These are phyloP conservation scores for Xylariales sp. DNA, from an alignment of 2,329 filamentous ascomycete genomes.

Conservation along the genomic window DNA sequence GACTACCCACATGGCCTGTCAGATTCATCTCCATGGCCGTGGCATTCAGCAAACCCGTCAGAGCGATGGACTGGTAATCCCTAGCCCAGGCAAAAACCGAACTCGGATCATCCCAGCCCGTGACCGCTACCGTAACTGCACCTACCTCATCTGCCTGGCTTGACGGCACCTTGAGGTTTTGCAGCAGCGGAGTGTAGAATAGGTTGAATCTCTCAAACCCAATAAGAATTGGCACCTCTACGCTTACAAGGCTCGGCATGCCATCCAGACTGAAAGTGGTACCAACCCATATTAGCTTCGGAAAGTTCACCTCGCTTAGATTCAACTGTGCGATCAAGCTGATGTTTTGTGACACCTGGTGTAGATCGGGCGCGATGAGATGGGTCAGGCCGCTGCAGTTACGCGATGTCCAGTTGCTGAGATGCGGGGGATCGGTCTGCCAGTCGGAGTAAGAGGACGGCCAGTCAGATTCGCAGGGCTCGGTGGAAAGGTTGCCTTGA, in stretches of 20 bases:
- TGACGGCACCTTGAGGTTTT: not conserved
- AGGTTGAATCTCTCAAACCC: not conserved
- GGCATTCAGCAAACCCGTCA: not conserved
- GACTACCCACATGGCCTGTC: not conserved
- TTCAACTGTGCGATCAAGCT: not conserved
- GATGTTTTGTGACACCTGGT: not conserved
- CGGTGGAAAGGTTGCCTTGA: not conserved
- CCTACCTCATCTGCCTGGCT: not conserved
- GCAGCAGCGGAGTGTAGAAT: not conserved
- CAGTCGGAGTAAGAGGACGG: not conserved
- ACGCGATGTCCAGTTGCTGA: not conserved
- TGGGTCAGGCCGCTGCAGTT: not conserved
- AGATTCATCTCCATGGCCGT: not conserved
- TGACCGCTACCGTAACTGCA: not conserved
- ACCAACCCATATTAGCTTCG: not conserved
- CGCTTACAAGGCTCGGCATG: not conserved
- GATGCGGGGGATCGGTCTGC: not conserved
- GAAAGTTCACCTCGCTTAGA: not conserved
- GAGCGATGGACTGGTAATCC: not conserved
- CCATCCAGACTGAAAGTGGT: not conserved
- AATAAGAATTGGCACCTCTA: not conserved
- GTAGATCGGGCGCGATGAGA: not conserved
- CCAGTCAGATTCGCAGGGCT: not conserved
- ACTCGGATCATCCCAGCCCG: not conserved
- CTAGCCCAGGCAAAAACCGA: not conserved